Conservation (phyloP, 352 stramenopile genomes). For the Saprolegnia diclina region DNA sequence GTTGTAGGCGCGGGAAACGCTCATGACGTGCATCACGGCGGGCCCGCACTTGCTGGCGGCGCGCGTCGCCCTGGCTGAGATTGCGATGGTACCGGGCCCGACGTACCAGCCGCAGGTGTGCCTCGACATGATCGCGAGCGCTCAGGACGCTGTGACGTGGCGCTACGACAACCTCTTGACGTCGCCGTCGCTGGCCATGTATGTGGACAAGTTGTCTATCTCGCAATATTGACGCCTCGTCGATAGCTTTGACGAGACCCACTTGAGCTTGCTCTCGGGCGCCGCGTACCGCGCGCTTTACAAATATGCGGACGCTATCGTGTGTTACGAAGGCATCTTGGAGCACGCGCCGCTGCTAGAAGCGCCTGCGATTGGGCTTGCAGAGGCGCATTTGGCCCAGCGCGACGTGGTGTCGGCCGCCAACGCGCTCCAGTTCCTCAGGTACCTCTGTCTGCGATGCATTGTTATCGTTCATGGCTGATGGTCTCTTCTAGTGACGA, state of each 20-base stretch:
- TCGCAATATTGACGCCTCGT: neutral
- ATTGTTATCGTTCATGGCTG: neutral
- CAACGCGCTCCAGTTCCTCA: conserved; percentile 16
- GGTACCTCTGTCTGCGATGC: neutral
- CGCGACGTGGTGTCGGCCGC: neutral
- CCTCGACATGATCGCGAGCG: conserved; percentile 17
- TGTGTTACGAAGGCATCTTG: conserved; percentile 23
- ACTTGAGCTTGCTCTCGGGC: conserved; percentile 6
- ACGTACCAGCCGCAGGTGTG: conserved; percentile 9
- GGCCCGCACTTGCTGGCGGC: conserved; percentile 12
- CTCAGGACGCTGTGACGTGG: conserved; percentile 7
- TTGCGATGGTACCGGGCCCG: conserved; percentile 1
- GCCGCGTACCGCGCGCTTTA: neutral
- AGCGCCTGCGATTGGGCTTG: conserved; percentile 4
- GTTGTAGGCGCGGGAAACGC: conserved; percentile 3
- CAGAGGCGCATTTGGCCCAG: conserved; percentile 10
- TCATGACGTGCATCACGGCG: neutral
- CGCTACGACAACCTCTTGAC: conserved; percentile 16
- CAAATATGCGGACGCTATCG: conserved; percentile 18
- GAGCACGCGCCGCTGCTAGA: conserved; percentile 22
- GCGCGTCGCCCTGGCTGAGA: conserved; percentile 4
- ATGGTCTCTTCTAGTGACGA: neutral
- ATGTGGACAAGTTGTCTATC: neutral
- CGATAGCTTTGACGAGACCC: conserved; percentile 11
- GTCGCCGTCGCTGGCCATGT: conserved; percentile 7